Conservation (phyloP, 768 basidiomycete genomes). For the Tulasnella sp. region DNA sequence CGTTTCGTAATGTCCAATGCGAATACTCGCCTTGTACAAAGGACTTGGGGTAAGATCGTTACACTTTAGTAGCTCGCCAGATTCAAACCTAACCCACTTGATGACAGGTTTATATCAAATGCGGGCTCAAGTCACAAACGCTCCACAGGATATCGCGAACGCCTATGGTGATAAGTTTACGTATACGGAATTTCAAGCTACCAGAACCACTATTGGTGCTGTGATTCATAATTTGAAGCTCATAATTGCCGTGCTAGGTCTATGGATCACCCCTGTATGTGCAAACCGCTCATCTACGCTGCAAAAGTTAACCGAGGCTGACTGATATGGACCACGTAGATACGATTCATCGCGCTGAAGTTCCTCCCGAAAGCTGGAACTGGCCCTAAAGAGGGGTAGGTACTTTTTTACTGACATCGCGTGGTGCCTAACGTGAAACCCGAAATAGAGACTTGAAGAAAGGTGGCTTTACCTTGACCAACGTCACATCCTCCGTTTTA, state of each 20-base stretch:
- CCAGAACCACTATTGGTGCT: constrained; percentile 14
- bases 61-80: too few species aligned
- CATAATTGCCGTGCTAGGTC: not conserved
- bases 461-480: constrained; percentile 51
- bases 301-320: too few species aligned
- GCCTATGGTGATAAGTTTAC: constrained; percentile 58
- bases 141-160: too few species aligned
- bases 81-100: too few species aligned
- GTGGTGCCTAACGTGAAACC: too few species aligned
- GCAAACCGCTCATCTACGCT: too few species aligned
- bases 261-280: constrained; percentile 22
- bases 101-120: not conserved
- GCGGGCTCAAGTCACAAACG: constrained; percentile 17
- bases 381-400: constrained; percentile 54
- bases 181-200: constrained; percentile 55
- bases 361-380: constrained; percentile 40
- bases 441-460: constrained; percentile 38
- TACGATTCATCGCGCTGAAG: constrained; percentile 41
- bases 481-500: constrained; percentile 52
- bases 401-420: too few species aligned
- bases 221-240: constrained; percentile 15
- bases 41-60: constrained; percentile 51
- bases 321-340: too few species aligned
- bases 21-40: constrained; percentile 41
- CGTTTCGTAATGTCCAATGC: constrained; percentile 34